Evolutionary conservation across 805 yeast genomes (phyloP).

Genomic region (Schwanniomyces vanrijiae): DNA sequence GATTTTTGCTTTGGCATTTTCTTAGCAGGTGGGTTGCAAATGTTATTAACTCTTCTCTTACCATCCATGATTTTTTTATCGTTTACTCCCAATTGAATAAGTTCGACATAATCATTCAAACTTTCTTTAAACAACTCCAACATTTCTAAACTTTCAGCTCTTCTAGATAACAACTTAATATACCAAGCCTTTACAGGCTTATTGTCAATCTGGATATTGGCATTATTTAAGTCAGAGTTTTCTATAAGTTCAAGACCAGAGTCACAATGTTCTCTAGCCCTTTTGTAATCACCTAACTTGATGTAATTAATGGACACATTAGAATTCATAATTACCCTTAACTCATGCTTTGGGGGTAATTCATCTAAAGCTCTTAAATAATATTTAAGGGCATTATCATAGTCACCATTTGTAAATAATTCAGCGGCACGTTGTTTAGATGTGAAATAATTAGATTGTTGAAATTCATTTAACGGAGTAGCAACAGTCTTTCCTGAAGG

Average conservation of each 20-base stretch:
- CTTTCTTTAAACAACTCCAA: slow-evolving; percentile 70
- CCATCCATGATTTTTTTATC: slow-evolving; percentile 72
- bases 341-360: slow-evolving; percentile 64
- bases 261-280: slow-evolving; percentile 47
- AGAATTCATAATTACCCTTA: slow-evolving; percentile 67
- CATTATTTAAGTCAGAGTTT: slow-evolving; percentile 23
- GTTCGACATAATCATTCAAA: slow-evolving; percentile 54
- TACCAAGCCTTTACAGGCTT: slow-evolving; percentile 68
- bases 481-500: slow-evolving; percentile 7
- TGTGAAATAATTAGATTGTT: slow-evolving; percentile 44
- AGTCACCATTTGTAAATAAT: slow-evolving; percentile 82
- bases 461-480: slow-evolving; percentile 35
- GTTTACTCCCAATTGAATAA: slow-evolving; percentile 65
- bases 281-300: slow-evolving; percentile 69
- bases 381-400: slow-evolving; percentile 57
- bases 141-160: slow-evolving; percentile 84
- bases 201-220: slow-evolving; percentile 37
- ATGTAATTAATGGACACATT: slow-evolving; percentile 62
- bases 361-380: slow-evolving; percentile 52
- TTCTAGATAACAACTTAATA: slow-evolving; percentile 64
- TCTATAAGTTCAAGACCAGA: slow-evolving; percentile 44
- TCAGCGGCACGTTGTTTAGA: slow-evolving; percentile 57
- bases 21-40: slow-evolving; percentile 52
- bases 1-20: slow-evolving; percentile 11
- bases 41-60: slow-evolving; percentile 70